phyloP scores from a whole-genome alignment of 169 alveolate genomes.

The Plasmodium chabaudi region DNA sequence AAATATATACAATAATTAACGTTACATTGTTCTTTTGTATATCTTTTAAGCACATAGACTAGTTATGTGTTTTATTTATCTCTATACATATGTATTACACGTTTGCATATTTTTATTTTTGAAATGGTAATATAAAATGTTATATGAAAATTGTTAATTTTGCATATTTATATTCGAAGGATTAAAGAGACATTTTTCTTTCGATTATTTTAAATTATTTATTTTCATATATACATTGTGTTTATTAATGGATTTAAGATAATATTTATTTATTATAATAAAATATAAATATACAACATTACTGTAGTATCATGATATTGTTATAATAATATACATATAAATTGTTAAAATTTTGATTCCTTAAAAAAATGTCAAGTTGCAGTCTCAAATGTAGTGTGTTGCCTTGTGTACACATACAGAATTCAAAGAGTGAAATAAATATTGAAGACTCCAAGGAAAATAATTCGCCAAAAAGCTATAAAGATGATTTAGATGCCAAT shows the following conservation, averaged over 20 bases:
- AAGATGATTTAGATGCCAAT: conserved; percentile 5
- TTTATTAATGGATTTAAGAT: conserved; percentile 20
- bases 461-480: conserved; percentile 6
- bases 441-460: conserved; percentile 42
- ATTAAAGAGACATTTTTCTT: conserved; percentile 15
- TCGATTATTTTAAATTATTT: conserved; percentile 8
- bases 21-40: conserved; percentile 19
- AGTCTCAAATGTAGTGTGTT: conserved; percentile 71
- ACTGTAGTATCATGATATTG: conserved; percentile 35
- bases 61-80: conserved; percentile 28
- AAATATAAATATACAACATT: background rate
- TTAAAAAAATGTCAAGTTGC: conserved; percentile 54
- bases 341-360: conserved; percentile 26
- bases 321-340: conserved; percentile 22
- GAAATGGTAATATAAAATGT: conserved; percentile 21
- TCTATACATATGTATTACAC: conserved; percentile 6
- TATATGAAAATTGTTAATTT: conserved; percentile 6
- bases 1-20: conserved; percentile 35
- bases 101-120: conserved; percentile 24
- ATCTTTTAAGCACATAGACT: conserved; percentile 27
- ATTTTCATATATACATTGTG: background rate
- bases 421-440: conserved; percentile 26
- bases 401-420: conserved; percentile 66
- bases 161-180: conserved; percentile 20
- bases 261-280: conserved; percentile 9